phyloP scores from a whole-genome alignment of 2,329 filamentous ascomycete genomes.

The Xenoacremonium recifei region DNA sequence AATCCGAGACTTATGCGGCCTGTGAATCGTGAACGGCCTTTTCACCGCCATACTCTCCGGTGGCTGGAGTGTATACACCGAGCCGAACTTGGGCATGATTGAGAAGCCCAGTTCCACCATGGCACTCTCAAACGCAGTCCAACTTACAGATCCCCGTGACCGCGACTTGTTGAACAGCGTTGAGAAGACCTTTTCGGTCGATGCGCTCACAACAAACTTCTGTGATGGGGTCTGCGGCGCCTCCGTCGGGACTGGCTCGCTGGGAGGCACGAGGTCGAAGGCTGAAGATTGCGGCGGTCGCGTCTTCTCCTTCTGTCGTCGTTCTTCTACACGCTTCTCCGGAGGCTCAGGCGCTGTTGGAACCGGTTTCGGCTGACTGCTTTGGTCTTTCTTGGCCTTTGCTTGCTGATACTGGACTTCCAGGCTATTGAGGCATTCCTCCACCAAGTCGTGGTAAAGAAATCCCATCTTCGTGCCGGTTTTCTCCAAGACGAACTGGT shows the following conservation, averaged over 20 bases:
- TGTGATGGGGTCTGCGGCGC: conserved; percentile 4
- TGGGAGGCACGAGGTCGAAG: conserved; percentile 27
- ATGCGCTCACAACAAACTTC: conserved; percentile 38
- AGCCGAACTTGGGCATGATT: conserved; percentile 38
- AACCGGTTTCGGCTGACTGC: conserved; percentile 3
- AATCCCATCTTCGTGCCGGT: conserved; percentile 39
- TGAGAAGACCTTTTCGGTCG: conserved; percentile 37
- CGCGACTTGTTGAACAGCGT: conserved; percentile 31
- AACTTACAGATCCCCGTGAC: conserved; percentile 30
- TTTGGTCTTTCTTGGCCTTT: conserved; percentile 21
- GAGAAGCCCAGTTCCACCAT: conserved; percentile 43
- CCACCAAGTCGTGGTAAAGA: conserved; percentile 42
- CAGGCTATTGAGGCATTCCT: conserved; percentile 35
- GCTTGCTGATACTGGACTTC: conserved; percentile 25
- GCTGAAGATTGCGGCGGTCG: conserved; percentile 35
- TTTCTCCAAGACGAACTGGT: conserved; percentile 36
- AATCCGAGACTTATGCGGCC: conserved; percentile 36
- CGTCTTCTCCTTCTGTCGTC: conserved; percentile 44
- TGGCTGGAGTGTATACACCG: conserved; percentile 39
- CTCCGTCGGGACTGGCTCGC: neutral
- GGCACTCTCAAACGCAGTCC: conserved; percentile 38
- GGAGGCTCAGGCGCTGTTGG: conserved; percentile 16
- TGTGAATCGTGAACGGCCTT: conserved; percentile 33
- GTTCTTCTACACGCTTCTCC: conserved; percentile 30
- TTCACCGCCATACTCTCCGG: conserved; percentile 23